Conservation (phyloP, 225 moss, liverwort and hornwort species). For the Sphagnum contortum region DNA sequence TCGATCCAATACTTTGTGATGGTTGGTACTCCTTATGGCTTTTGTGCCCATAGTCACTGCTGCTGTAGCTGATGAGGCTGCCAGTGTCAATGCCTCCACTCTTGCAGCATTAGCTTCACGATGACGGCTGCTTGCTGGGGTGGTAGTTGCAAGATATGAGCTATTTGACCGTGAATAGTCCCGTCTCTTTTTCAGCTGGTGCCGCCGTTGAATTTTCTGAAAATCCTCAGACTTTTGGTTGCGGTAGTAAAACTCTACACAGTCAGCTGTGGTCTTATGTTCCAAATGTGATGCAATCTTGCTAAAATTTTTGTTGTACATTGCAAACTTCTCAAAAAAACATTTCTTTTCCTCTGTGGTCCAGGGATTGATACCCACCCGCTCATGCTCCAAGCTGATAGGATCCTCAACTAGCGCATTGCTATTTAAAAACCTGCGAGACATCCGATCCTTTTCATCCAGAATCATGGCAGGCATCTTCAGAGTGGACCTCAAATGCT, state of each 20-base stretch:
- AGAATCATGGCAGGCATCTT: slow-evolving; percentile 61
- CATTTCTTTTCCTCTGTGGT: slow-evolving; percentile 39
- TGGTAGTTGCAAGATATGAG: slow-evolving; percentile 49
- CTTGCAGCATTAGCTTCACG: slow-evolving; percentile 58
- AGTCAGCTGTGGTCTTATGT: slow-evolving; percentile 47
- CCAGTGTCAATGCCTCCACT: slow-evolving; percentile 51
- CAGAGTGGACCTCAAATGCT: slow-evolving; percentile 25
- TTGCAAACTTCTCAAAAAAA: slow-evolving; percentile 40
- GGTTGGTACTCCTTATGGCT: slow-evolving; percentile 30
- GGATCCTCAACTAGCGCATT: slow-evolving; percentile 64
- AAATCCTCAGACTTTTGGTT: slow-evolving; percentile 50
- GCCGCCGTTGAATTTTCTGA: slow-evolving; percentile 29
- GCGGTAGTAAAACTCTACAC: slow-evolving; percentile 47
- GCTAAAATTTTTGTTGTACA: slow-evolving; percentile 39
- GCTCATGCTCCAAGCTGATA: slow-evolving; percentile 32
- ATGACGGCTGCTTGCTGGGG: slow-evolving; percentile 44
- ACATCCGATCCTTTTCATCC: slow-evolving; percentile 45
- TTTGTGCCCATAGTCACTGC: slow-evolving; percentile 22
- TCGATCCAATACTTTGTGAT: slow-evolving; percentile 27
- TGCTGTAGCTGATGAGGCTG: slow-evolving; percentile 27
- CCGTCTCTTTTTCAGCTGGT: slow-evolving; percentile 39
- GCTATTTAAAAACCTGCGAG: slow-evolving; percentile 33
- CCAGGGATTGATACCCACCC: slow-evolving; percentile 40
- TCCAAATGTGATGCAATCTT: slow-evolving; percentile 31
- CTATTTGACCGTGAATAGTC: slow-evolving; percentile 32